These are phyloP conservation scores for Amphichorda felina DNA, from an alignment of 2,329 filamentous ascomycete genomes.

Conservation along the genomic window DNA sequence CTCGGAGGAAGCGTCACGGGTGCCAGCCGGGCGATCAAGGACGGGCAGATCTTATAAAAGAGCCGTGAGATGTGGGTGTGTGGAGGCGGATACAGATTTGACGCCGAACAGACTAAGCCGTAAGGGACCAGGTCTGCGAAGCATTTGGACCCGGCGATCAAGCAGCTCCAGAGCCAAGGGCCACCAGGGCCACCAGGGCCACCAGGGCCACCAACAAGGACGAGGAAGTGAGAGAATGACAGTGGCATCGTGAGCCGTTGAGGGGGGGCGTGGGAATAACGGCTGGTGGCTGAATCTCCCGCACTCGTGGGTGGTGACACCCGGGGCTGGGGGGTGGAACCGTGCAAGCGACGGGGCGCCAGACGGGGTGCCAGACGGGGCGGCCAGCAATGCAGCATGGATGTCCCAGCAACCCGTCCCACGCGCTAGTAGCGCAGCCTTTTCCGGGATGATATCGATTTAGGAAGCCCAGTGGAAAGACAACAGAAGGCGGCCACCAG, in stretches of 20 bases:
- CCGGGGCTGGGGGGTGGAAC: not conserved
- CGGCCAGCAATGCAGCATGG: not conserved
- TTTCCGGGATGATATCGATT: constrained; percentile 7
- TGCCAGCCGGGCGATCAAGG: constrained; percentile 1
- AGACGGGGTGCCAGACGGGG: not conserved
- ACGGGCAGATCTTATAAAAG: constrained; percentile 4
- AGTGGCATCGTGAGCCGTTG: constrained; percentile 1
- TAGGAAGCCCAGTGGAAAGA: constrained; percentile 17
- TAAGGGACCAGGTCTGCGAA: constrained; percentile 15
- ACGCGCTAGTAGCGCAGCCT: not conserved
- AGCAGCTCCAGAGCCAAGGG: not conserved
- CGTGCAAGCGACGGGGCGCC: not conserved
- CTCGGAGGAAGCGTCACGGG: not conserved
- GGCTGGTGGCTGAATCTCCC: constrained; percentile 1
- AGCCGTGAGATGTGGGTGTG: constrained; percentile 5
- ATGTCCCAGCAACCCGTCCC: not conserved
- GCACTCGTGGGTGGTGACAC: constrained; percentile 3
- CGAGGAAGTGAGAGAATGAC: not conserved
- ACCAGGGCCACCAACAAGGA: not conserved
- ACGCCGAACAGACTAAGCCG: constrained; percentile 14
- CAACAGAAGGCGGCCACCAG: constrained; percentile 12
- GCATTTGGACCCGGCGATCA: constrained; percentile 16
- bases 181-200: no score
- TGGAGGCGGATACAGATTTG: constrained; percentile 16
- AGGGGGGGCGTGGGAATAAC: not conserved